These are phyloP conservation scores for Lyophyllum decastes DNA, from an alignment of 768 basidiomycete species.

Conservation along the genomic window DNA sequence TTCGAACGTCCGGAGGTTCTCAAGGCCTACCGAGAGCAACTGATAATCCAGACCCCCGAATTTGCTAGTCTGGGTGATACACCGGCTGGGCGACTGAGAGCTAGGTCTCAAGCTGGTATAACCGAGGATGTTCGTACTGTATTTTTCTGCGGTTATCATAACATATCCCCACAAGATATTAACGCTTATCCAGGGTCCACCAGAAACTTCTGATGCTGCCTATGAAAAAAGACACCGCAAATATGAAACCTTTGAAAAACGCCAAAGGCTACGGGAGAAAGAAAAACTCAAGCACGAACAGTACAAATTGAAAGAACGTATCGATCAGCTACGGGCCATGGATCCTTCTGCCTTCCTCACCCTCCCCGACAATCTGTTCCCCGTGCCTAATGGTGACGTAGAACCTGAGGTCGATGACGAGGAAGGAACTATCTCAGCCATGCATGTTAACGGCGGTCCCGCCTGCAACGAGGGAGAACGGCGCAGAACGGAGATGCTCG, in stretches of 20 bases:
- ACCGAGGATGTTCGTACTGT: constrained; percentile 65
- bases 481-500: constrained; percentile 72
- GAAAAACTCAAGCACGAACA: constrained; percentile 92
- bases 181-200: constrained; percentile 41
- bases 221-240: constrained; percentile 85
- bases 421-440: constrained; percentile 28
- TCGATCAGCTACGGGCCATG: constrained; percentile 80
- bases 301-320: constrained; percentile 87
- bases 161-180: not conserved
- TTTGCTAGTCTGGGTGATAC: constrained; percentile 50
- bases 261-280: constrained; percentile 83
- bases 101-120: constrained; percentile 41
- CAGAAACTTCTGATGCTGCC: constrained; percentile 77
- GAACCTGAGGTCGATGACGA: constrained; percentile 28
- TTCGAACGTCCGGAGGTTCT: constrained; percentile 80
- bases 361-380: constrained; percentile 60
- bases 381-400: constrained; percentile 29
- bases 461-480: constrained; percentile 68
- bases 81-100: constrained; percentile 67
- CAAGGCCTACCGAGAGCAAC: constrained; percentile 66
- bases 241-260: constrained; percentile 85
- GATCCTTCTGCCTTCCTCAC: constrained; percentile 69
- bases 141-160: constrained; percentile 1
- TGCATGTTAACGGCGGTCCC: constrained; percentile 37
- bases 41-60: constrained; percentile 78